These are phyloP conservation scores for Psilocybe sp. DNA, from an alignment of 768 basidiomycete genomes.

Conservation along the genomic window DNA sequence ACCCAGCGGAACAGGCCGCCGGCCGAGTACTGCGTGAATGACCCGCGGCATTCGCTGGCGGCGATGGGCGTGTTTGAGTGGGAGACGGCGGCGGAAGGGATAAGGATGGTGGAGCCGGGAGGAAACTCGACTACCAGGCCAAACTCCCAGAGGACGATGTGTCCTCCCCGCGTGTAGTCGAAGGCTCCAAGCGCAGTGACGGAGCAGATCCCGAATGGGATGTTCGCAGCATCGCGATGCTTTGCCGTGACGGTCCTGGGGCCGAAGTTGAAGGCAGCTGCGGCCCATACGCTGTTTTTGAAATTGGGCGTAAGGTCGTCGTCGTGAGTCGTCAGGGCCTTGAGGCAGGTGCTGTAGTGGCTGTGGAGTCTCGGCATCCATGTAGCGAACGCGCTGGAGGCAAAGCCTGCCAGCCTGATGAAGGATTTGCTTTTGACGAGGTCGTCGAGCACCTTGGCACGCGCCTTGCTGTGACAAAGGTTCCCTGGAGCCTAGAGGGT, in stretches of 20 bases:
- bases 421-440: conserved; percentile 3
- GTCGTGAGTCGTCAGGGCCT: neutral
- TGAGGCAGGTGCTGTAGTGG: conserved; percentile 1
- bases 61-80: conserved; percentile 8
- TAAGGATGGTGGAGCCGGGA: conserved; percentile 3
- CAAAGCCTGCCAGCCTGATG: conserved; percentile 9
- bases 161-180: neutral
- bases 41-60: neutral
- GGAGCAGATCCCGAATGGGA: neutral
- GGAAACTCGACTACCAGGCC: conserved; percentile 4
- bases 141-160: conserved; percentile 4
- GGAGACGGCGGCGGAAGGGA: conserved; percentile 8
- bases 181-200: conserved; percentile 6
- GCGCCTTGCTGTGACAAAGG: conserved; percentile 1
- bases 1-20: conserved; percentile 11
- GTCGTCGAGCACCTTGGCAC: neutral
- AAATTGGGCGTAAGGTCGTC: neutral
- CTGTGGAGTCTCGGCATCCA: conserved; percentile 5
- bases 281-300: conserved; percentile 4
- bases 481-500: conserved; percentile 1
- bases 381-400: neutral
- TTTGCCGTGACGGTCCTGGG: neutral
- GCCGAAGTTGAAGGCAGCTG: conserved; percentile 2
- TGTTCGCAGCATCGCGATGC: conserved; percentile 2
- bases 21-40: conserved; percentile 9